Evolutionary conservation across 352 stramenopile species (phyloP).

Genomic region (Globisporangium cystogenes): DNA sequence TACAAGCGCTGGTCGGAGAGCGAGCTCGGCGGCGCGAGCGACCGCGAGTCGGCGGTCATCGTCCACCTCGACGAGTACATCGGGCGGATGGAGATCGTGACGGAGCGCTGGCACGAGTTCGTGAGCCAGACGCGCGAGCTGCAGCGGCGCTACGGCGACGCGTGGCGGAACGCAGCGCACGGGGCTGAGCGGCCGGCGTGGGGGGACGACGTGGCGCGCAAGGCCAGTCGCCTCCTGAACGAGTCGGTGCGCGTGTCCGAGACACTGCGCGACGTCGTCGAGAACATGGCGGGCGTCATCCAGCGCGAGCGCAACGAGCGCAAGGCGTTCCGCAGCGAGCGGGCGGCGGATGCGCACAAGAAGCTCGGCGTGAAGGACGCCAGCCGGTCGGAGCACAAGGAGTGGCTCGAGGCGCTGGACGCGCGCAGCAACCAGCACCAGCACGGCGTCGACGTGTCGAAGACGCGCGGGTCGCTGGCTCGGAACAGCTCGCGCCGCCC

Average conservation of each 20-base stretch:
- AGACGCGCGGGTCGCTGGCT: slow-evolving; percentile 1
- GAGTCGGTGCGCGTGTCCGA: slow-evolving; percentile 56
- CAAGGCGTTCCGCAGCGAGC: slow-evolving; percentile 30
- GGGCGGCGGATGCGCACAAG: neutral
- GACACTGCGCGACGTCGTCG: slow-evolving; percentile 41
- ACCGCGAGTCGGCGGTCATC: slow-evolving; percentile 15
- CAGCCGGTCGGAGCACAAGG: slow-evolving; percentile 1
- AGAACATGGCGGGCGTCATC: slow-evolving; percentile 35
- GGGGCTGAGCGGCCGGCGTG: slow-evolving; percentile 31
- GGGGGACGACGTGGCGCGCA: slow-evolving; percentile 55
- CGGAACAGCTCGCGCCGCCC: slow-evolving; percentile 4
- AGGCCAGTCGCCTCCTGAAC: slow-evolving; percentile 38
- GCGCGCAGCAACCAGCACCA: slow-evolving; percentile 7
- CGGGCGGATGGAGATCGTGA: slow-evolving; percentile 44
- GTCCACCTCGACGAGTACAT: slow-evolving; percentile 58
- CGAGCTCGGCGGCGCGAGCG: slow-evolving; percentile 23
- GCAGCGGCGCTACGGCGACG: slow-evolving; percentile 40
- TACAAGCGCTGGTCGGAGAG: slow-evolving; percentile 71
- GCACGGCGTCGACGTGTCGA: neutral
- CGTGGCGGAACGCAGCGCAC: slow-evolving; percentile 26
- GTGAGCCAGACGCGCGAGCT: slow-evolving; percentile 50
- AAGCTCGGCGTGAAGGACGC: slow-evolving; percentile 15
- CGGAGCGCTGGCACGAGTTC: slow-evolving; percentile 49
- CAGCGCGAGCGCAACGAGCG: slow-evolving; percentile 36
- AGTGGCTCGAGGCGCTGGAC: slow-evolving; percentile 1